Percentiles rank a stretch among this genome's conserved stretches.
Evolutionary conservation across 345 rosid species (phyloP).

Genomic region (Eucalyptus marginata): DNA sequence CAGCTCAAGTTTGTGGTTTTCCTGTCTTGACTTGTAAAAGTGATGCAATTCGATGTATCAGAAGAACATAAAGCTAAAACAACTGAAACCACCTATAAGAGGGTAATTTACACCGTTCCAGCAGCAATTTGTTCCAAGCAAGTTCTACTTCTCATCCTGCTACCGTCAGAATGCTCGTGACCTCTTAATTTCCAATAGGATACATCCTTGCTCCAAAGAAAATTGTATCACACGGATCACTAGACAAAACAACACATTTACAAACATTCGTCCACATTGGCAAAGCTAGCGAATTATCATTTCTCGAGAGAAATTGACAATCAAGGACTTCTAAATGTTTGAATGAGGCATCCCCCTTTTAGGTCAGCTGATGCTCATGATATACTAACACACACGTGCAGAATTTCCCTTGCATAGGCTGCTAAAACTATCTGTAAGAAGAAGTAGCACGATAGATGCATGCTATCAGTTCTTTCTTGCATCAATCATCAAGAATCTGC

Average conservation of each 20-base stretch:
- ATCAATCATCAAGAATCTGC: not conserved
- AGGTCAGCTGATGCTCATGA: not conserved
- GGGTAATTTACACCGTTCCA: not conserved
- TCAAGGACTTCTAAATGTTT: not conserved
- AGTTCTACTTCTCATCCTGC: not conserved
- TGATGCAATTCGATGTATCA: not conserved
- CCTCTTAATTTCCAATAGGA: not conserved
- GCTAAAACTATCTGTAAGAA: not conserved
- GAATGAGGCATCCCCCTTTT: not conserved
- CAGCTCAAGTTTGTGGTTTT: not conserved
- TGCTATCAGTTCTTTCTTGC: not conserved
- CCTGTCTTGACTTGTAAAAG: not conserved
- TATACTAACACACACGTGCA: not conserved
- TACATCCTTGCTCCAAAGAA: not conserved
- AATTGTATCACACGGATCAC: not conserved
- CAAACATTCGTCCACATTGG: not conserved
- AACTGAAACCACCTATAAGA: not conserved
- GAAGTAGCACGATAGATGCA: not conserved
- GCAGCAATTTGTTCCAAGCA: not conserved
- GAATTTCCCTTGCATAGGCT: not conserved
- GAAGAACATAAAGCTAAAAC: not conserved
- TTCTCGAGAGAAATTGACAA: not conserved
- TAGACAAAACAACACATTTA: not conserved
- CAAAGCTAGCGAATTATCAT: not conserved
- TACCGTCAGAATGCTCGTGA: not conserved